Evolutionary conservation across 2,329 filamentous ascomycete species (phyloP), one percentile per base, ranked within the genome.

Genomic region (Dactylonectria estremocensis): DNA sequence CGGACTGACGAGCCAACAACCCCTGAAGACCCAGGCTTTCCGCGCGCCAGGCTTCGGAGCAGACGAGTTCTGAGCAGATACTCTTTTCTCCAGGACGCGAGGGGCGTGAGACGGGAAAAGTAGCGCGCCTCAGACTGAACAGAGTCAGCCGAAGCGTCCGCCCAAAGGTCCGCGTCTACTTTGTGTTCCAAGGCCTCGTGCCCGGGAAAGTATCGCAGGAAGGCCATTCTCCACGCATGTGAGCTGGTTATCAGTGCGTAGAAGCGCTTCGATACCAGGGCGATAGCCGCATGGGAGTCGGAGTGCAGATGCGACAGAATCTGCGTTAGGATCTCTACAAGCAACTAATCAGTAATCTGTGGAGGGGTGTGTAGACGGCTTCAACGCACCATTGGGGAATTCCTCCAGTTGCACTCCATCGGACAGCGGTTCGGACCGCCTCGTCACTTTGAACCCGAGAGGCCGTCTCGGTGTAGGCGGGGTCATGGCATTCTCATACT

Each of bases 11-110:
- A 82, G 11, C 89, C 88, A 63, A 84, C 81, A 33, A 81, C 88
- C 78, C 75, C 82, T 33, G 86, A 78, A 10, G 85, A 83, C 73
- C 87, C 83, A 66, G 95, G 94, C 77, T 95, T 97, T 57, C 95
- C 96, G 67, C 94, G 91, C 53, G 88, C 88, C 64, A 98, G 85
- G 69, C 93, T 96, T 50, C 95, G 90, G 59, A 98, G 83, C 58
- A 98, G 87, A 53, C 94, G 89, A 2, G 95, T 98, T 53, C 96
- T 89, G 64, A 97, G 83, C 54, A 98, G 92, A 77, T 98, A 99
- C 80, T 99, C 96, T 80, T 94, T 98, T 73, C 95, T 90, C 95
- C 96, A 98, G 9, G 95, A 96, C n/a, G 95, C 93, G 68, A 95
- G 83, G 3, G 91, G 87, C 10, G 93, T 97, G 61, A 99, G 86